These are phyloP conservation scores for Monilinia fructicola DNA, from an alignment of 2,329 filamentous ascomycete genomes.

Conservation along the genomic window DNA sequence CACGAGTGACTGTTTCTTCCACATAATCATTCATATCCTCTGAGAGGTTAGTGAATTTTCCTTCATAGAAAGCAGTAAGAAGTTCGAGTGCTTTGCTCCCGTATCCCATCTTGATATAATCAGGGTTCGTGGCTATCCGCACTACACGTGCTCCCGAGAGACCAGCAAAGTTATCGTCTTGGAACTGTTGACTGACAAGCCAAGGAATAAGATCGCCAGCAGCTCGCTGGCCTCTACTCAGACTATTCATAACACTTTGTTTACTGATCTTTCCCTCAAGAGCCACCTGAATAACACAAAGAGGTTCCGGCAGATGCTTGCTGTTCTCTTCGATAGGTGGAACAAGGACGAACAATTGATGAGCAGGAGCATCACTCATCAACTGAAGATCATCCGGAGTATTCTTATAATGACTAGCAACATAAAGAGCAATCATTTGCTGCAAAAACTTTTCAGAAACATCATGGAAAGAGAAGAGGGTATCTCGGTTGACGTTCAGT, in stretches of 20 bases:
- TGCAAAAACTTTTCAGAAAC: conserved; percentile 97
- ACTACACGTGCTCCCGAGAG: conserved; percentile 91
- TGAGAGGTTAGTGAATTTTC: conserved; percentile 81
- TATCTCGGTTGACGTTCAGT: conserved; percentile 92
- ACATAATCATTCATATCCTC: conserved; percentile 60
- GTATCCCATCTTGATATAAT: conserved; percentile 91
- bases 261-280: conserved; percentile 93
- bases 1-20: conserved; percentile 67
- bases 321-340: conserved; percentile 77
- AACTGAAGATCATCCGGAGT: conserved; percentile 96
- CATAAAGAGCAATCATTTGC: conserved; percentile 97
- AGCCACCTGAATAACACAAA: conserved; percentile 92
- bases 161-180: conserved; percentile 93
- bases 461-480: conserved; percentile 95
- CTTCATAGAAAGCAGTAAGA: conserved; percentile 89
- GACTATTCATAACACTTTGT: conserved; percentile 84
- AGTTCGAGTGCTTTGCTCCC: conserved; percentile 85
- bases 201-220: conserved; percentile 94
- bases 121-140: conserved; percentile 92
- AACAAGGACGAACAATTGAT: conserved; percentile 92
- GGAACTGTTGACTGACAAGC: conserved; percentile 97
- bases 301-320: conserved; percentile 81
- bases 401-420: conserved; percentile 97
- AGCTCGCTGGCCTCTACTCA: conserved; percentile 85
- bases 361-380: conserved; percentile 95